Conservation (phyloP, 2,329 filamentous ascomycete genomes). For the Aschersonia sp. region DNA sequence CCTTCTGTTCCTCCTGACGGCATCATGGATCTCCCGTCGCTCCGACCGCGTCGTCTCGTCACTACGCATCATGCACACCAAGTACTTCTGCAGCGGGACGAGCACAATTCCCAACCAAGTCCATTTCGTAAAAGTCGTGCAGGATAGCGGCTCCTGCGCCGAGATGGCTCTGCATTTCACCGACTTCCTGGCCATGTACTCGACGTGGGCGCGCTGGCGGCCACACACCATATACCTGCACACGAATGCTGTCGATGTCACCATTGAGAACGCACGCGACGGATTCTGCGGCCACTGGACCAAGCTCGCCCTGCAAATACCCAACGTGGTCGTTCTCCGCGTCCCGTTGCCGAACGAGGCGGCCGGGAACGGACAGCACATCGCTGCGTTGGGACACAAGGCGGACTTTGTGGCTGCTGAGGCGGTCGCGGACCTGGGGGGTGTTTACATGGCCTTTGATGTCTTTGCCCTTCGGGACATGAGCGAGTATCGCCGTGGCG, state of each 20-base stretch:
- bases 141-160: background rate
- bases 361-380: constrained; percentile 6
- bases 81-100: background rate
- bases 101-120: constrained; percentile 1
- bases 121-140: constrained; percentile 1
- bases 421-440: constrained; percentile 8
- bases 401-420: constrained; percentile 10
- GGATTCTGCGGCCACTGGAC: constrained; percentile 10
- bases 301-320: constrained; percentile 9
- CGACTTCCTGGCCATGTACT: constrained; percentile 2
- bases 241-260: constrained; percentile 1
- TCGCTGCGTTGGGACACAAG: constrained; percentile 8
- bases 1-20: background rate
- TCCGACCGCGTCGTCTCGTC: background rate
- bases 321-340: constrained; percentile 18
- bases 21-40: background rate
- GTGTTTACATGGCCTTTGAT: constrained; percentile 11
- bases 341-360: constrained; percentile 2
- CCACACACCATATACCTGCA: constrained; percentile 1
- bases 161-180: constrained; percentile 1
- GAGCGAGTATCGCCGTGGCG: constrained; percentile 3
- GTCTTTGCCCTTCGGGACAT: constrained; percentile 7
- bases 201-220: constrained; percentile 2
- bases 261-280: background rate
- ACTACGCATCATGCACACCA: background rate